Percentiles rank a stretch among this genome's conserved stretches.
Evolutionary conservation across 306 rosid genomes (phyloP).

Genomic region (Quercus alba): DNA sequence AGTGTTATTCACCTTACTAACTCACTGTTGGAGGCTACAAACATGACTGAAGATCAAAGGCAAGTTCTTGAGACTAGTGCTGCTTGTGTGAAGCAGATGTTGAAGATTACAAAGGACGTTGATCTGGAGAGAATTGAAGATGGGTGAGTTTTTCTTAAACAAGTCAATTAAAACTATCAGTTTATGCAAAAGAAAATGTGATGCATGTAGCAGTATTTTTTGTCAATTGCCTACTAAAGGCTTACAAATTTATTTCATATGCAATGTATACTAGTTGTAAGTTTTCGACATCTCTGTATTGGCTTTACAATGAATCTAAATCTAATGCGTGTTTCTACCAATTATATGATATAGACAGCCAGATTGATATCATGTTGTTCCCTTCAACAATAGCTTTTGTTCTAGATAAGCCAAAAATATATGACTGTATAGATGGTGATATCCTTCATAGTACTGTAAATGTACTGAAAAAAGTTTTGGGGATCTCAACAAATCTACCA

Average conservation of each 20-base stretch:
- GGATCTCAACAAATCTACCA: conserved; percentile 7
- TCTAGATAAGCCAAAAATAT: no score
- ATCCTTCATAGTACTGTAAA: neutral
- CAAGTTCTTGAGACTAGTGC: conserved; percentile 87
- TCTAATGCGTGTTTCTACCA: neutral
- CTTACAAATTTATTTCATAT: neutral
- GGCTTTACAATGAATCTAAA: neutral
- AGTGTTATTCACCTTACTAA: conserved; percentile 86
- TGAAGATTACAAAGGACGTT: conserved; percentile 67
- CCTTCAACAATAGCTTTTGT: neutral
- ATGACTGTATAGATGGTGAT: neutral
- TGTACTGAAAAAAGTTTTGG: neutral
- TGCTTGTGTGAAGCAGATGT: conserved; percentile 95
- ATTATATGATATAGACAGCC: neutral
- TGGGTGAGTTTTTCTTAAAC: conserved; percentile 59
- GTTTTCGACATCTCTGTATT: neutral
- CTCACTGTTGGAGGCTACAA: conserved; percentile 88
- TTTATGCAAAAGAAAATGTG: neutral
- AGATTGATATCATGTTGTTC: neutral
- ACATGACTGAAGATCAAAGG: conserved; percentile 81
- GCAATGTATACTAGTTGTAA: conserved; percentile 2
- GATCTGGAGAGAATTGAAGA: conserved; percentile 74
- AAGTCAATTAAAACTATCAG: neutral
- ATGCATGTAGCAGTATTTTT: neutral
- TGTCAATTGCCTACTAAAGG: neutral